phyloP scores from a whole-genome alignment of 257 asterid genomes.

The Lithospermum erythrorhizon region DNA sequence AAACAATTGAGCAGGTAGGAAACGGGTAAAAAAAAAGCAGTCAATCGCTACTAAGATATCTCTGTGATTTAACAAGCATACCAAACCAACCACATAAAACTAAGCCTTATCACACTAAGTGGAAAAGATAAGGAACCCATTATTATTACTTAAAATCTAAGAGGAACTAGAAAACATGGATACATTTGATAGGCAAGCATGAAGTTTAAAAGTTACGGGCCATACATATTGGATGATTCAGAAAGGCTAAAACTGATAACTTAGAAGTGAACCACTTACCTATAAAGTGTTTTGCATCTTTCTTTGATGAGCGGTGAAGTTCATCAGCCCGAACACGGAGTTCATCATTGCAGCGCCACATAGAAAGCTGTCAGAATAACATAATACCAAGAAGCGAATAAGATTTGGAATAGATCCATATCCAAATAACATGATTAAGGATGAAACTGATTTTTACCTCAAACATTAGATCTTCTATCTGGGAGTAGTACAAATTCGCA shows the following conservation, averaged over 20 bases:
- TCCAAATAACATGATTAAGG: neutral
- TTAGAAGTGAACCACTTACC: conserved; percentile 23
- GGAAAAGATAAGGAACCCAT: too few relatives aligned
- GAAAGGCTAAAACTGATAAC: neutral
- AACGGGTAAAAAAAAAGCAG: neutral
- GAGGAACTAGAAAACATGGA: neutral
- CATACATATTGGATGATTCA: neutral
- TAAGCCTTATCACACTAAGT: too few relatives aligned
- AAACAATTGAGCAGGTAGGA: neutral
- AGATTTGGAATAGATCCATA: neutral
- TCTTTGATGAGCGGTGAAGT: conserved; percentile 58
- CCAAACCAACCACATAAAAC: too few relatives aligned
- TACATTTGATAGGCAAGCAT: neutral
- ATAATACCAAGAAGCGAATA: neutral
- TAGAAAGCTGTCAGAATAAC: conserved; percentile 50
- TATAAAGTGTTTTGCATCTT: conserved; percentile 78
- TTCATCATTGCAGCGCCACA: conserved; percentile 98
- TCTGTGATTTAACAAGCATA: neutral
- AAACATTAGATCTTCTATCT: conserved; percentile 95
- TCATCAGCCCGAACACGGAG: conserved; percentile 60
- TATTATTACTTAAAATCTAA: neutral
- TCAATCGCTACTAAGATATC: neutral
- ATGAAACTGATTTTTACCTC: conserved; percentile 37
- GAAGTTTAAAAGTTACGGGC: neutral
- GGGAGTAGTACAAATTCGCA: conserved; percentile 82